Evolutionary conservation across 2,329 filamentous ascomycete genomes (phyloP), one percentile per base, ranked within the genome.

Genomic region (Trichophyton verrucosum): DNA sequence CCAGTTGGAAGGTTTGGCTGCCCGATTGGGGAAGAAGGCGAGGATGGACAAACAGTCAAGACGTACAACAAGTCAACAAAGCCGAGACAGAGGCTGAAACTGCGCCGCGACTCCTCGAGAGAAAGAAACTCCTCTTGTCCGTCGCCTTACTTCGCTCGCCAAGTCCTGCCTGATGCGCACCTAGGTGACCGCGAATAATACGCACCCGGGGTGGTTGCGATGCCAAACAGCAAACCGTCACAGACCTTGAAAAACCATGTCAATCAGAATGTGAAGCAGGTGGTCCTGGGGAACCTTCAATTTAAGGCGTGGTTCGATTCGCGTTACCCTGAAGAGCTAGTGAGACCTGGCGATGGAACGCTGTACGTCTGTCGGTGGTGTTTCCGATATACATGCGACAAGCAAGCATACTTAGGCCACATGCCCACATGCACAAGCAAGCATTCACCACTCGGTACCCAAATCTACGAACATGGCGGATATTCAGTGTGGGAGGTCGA

Each of bases 291-390:
- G 3, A 84, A 91, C 68, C 80, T 94, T 36, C 84, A 86, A 68
- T 95, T 96, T 76, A 85, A 86, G 67, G 88, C 91, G 2, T 96
- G 91, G 91, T 96, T 94, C 72, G 89, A 91, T 6, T 95, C 89
- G 15, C 94, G 91, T 73, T 96, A 96, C 72, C 75, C 84, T 3
- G 78, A 95, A 82, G 78, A 91, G 67, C 80, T 89, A 36, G 74
- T 77, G 53, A 69, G 69, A 61, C 76, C 74, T 63, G 71, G 75
- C 42, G 70, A 72, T 15, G 83, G 86, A 65, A 77, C 85, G 61
- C 77, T 97, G 6, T 95, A 91, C 68, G 88, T 97, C 38, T 99
- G 94, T 71, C 87, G 89, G 38, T 87, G 84, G 79, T 99, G 94
- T 77, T 97, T 97, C 79, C 92, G 91, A 71, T 99, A 99, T 74